Evolutionary conservation across 257 asterid species (phyloP), one percentile per base, ranked within the genome.

Genomic region (Solanum lycopersicoides): DNA sequence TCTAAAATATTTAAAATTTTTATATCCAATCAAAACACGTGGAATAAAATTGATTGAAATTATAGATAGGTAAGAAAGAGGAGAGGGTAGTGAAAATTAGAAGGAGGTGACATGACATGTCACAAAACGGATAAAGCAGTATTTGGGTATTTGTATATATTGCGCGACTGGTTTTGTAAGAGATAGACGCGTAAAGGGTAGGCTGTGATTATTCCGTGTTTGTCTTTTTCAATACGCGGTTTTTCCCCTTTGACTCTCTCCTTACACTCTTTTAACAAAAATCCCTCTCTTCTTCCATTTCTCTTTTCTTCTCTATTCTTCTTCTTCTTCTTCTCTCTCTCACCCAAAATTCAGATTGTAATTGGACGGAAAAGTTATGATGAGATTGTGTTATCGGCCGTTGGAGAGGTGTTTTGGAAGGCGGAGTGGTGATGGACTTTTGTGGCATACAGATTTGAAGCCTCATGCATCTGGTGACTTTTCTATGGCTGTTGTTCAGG

Each of bases 401-500:
- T 87, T 87, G 66, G 87, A 87, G 23, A 87, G 89, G 35, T 69
- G 83, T 83, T 44, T 87, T 0, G 89, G 89, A 12, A 50, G 84
- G 76, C 66, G 85, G 66, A 72, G 84, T 28, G 73, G 87, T 5
- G 89, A 87, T 39, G 89, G 87, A 8, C 59, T 87, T 59, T n/a
- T 87, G 20, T 87, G 89, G 89, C 89, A 87, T 69, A 72, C 66
- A 30, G 89, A 87, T 5, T 63, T 87, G 79, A 83, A 83, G 69
- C 89, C 76, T 14, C 89, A 87, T 69, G 68, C 89, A 23, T 69
- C 87, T 3, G 91, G 91, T 16, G 90, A 89, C 15, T 89, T 87
- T 79, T 89, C 91, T 34, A 89, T 89, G 85, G 91, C 91, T 4
- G 89, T 83, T 18, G 89, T 89, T 42, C 91, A 89, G 82, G 91